These are phyloP conservation scores for Clarireedia sp. DNA, from an alignment of 2,329 filamentous ascomycete genomes.

Conservation along the genomic window DNA sequence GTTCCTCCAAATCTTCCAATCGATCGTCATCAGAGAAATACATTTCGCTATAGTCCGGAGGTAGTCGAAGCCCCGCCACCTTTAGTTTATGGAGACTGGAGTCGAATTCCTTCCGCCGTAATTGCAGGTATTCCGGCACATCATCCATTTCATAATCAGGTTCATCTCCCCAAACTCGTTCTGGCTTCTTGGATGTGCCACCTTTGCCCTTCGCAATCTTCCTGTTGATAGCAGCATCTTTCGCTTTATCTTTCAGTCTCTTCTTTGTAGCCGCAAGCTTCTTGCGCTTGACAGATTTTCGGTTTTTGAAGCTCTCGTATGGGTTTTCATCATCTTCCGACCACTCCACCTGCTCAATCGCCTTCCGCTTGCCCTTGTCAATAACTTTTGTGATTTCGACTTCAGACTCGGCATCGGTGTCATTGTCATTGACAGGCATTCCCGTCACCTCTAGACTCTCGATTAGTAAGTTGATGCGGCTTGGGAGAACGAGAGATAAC, in stretches of 20 bases:
- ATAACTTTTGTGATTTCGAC: slow-evolving; percentile 13
- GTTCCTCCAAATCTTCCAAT: slow-evolving; percentile 55
- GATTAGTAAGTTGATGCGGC: not conserved
- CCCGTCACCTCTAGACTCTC: slow-evolving; percentile 17
- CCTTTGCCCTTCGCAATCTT: slow-evolving; percentile 21
- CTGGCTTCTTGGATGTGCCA: slow-evolving; percentile 16
- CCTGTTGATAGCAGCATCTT: slow-evolving; percentile 28
- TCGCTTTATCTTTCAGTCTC: slow-evolving; percentile 36
- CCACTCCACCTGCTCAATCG: slow-evolving; percentile 38
- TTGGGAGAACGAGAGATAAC: not conserved
- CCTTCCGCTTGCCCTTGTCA: slow-evolving; percentile 22
- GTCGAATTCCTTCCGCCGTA: slow-evolving; percentile 64
- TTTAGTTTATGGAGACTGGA: slow-evolving; percentile 49
- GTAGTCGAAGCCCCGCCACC: slow-evolving; percentile 63
- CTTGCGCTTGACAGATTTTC: slow-evolving; percentile 46
- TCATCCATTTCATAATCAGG: slow-evolving; percentile 27
- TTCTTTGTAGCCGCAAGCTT: slow-evolving; percentile 40
- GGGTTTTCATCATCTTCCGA: slow-evolving; percentile 40
- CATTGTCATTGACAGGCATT: slow-evolving; percentile 10
- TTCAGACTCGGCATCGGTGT: slow-evolving; percentile 13
- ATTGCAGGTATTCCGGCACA: slow-evolving; percentile 64
- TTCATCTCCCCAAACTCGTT: slow-evolving; percentile 23
- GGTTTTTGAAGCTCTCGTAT: slow-evolving; percentile 58
- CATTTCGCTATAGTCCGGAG: slow-evolving; percentile 69
- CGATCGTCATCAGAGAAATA: slow-evolving; percentile 66